These are phyloP conservation scores for Tylopilus vinaceipallidus DNA, from an alignment of 768 basidiomycete genomes.

Conservation along the genomic window DNA sequence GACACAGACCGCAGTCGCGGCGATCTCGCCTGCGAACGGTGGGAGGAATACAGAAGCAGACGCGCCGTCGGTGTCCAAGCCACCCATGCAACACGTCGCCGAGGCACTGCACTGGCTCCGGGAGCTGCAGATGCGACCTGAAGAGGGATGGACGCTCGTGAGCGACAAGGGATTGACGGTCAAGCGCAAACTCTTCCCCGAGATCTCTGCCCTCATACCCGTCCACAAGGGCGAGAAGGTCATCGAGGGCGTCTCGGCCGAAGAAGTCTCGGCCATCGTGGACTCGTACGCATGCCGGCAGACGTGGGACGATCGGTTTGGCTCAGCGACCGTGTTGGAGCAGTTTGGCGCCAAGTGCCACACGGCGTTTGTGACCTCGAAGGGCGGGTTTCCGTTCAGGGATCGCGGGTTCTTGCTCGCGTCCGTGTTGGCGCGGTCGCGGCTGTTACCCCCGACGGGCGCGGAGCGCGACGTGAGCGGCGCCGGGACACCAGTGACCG, in stretches of 20 bases:
- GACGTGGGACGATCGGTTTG: constrained; percentile 86
- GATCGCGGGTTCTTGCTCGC: constrained; percentile 86
- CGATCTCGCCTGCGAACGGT: constrained; percentile 57
- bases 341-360: constrained; percentile 72
- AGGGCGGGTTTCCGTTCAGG: constrained; percentile 86
- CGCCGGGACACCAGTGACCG: constrained; percentile 13
- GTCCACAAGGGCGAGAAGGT: constrained; percentile 89
- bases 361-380: constrained; percentile 70
- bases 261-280: constrained; percentile 79
- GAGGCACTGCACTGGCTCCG: constrained; percentile 82
- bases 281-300: constrained; percentile 68
- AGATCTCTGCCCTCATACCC: constrained; percentile 77
- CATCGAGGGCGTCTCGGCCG: constrained; percentile 90
- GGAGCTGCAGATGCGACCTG: constrained; percentile 57
- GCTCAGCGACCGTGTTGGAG: constrained; percentile 65
- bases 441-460: constrained; percentile 33
- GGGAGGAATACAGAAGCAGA: constrained; percentile 37
- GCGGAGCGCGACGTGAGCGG: constrained; percentile 42
- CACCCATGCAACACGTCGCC: constrained; percentile 77
- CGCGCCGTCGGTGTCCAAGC: constrained; percentile 52
- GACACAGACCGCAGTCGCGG: constrained; percentile 76
- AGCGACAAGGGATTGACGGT: constrained; percentile 75
- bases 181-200: constrained; percentile 70
- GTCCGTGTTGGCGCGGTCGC: constrained; percentile 65
- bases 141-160: constrained; percentile 73